Conservation (phyloP, 2,329 filamentous ascomycete genomes). For the Coleophoma crateriformis region DNA sequence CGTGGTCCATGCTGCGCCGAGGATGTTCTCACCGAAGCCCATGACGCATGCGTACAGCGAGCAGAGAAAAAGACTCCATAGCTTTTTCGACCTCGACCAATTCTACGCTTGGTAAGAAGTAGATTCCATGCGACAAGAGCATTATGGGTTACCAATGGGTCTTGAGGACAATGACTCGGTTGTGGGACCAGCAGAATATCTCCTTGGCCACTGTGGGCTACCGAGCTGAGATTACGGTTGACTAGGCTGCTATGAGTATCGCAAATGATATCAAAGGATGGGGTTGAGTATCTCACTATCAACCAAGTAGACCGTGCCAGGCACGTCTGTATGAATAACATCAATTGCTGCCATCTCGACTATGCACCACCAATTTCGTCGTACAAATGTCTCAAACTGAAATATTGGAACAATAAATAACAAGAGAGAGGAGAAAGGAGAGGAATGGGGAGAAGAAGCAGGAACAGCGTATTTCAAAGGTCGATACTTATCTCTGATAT, state of each 20-base stretch:
- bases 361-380: background rate
- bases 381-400: too few relatives aligned
- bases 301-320: background rate
- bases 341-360: background rate
- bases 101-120: background rate
- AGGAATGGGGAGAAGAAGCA: too few relatives aligned
- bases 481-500: too few relatives aligned
- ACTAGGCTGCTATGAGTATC: background rate
- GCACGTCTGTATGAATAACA: background rate
- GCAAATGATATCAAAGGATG: background rate
- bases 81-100: background rate
- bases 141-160: background rate
- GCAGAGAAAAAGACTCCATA: background rate
- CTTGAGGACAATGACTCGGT: background rate
- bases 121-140: background rate
- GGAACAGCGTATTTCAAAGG: too few relatives aligned
- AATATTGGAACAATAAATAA: too few relatives aligned
- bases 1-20: background rate
- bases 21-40: background rate
- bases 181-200: slow-evolving; percentile 1
- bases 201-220: background rate
- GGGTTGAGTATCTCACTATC: background rate
- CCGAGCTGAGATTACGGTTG: background rate
- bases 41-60: background rate
- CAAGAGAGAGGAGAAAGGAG: too few relatives aligned